Evolutionary conservation across 768 basidiomycete genomes (phyloP).

Genomic region (Pleurotus salmoneostramineus): DNA sequence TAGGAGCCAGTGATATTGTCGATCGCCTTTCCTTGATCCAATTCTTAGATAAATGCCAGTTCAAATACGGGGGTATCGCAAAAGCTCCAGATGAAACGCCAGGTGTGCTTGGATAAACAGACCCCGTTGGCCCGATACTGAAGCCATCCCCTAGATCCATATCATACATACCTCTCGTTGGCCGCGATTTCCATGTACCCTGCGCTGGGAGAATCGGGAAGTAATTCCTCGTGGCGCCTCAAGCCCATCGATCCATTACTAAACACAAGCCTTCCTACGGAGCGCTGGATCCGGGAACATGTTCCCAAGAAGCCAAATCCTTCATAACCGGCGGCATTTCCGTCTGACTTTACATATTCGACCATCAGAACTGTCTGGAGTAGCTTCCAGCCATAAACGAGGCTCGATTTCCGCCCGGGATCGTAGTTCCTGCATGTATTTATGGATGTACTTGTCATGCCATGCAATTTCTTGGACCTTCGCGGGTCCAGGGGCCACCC

Average conservation of each 20-base stretch:
- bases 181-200: slow-evolving; percentile 75
- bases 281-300: slow-evolving; percentile 60
- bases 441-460: background rate
- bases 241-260: slow-evolving; percentile 61
- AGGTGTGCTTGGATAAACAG: slow-evolving; percentile 40
- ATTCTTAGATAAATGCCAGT: slow-evolving; percentile 79
- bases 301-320: slow-evolving; percentile 30
- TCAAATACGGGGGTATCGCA: slow-evolving; percentile 83
- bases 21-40: slow-evolving; percentile 48
- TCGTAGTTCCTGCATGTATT: background rate
- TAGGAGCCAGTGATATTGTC: slow-evolving; percentile 57
- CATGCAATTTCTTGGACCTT: background rate
- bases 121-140: background rate
- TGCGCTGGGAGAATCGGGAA: slow-evolving; percentile 29
- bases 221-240: slow-evolving; percentile 48
- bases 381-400: background rate
- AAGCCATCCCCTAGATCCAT: slow-evolving; percentile 65
- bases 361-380: background rate
- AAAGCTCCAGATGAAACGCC: slow-evolving; percentile 80
- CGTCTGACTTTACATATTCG: background rate
- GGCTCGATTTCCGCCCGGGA: slow-evolving; percentile 3
- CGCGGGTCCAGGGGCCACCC: too few relatives aligned
- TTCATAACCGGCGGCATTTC: background rate
- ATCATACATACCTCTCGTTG: slow-evolving; percentile 89
- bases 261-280: slow-evolving; percentile 66